Conservation (phyloP, 129 eudicot genomes). For the Erigeron canadensis region DNA sequence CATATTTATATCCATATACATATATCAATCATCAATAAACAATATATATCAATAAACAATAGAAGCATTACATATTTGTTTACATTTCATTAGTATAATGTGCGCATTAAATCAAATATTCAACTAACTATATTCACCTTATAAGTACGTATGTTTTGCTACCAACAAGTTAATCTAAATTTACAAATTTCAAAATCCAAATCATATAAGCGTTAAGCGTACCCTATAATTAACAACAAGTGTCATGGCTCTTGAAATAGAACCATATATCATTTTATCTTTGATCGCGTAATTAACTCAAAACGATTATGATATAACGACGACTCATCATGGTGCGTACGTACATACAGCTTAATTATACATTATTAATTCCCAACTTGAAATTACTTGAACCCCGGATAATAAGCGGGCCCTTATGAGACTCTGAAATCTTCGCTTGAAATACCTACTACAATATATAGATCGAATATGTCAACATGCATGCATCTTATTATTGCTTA, state of each 20-base stretch:
- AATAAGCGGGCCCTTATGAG: conserved; percentile 28
- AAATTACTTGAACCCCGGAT: conserved; percentile 4
- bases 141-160: neutral
- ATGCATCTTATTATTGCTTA: conserved; percentile 18
- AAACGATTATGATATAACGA: conserved; percentile 24
- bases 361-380: conserved; percentile 18
- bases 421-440: conserved; percentile 18
- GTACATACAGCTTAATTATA: conserved; percentile 3
- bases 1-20: too few relatives aligned
- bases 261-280: neutral
- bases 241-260: conserved; percentile 11
- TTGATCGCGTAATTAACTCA: conserved; percentile 9
- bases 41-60: too few relatives aligned
- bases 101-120: neutral
- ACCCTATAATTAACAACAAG: conserved; percentile 6
- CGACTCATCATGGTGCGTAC: neutral
- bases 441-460: too few relatives aligned
- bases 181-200: neutral
- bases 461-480: too few relatives aligned
- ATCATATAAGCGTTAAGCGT: neutral
- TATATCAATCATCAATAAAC: too few relatives aligned
- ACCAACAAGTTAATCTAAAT: conserved; percentile 8
- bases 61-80: too few relatives aligned
- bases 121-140: too few relatives aligned
- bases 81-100: neutral